Conservation (phyloP, 805 yeast species). For the Yarrowia sp. region DNA sequence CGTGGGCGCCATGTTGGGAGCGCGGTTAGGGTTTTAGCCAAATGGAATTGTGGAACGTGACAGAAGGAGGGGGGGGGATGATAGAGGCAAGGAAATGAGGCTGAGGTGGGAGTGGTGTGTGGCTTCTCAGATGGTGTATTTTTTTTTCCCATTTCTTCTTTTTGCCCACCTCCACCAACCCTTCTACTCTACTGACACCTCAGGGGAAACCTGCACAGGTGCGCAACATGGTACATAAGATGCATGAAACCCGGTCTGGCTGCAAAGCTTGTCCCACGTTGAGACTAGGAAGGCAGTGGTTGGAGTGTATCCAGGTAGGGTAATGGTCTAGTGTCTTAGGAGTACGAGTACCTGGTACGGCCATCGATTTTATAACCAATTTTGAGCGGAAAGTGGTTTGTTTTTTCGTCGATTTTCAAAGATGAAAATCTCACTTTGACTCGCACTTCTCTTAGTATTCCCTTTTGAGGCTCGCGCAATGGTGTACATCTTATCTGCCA, state of each 20-base stretch:
- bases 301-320: background rate
- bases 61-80: background rate
- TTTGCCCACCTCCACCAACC: too few species aligned
- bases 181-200: background rate
- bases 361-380: too few species aligned
- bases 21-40: slow-evolving; percentile 23
- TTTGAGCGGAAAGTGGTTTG: too few species aligned
- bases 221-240: slow-evolving; percentile 7
- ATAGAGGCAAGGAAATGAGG: background rate
- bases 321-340: too few species aligned
- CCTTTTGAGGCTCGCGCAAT: background rate
- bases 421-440: too few species aligned
- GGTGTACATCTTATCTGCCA: slow-evolving; percentile 10
- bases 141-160: too few species aligned
- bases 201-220: background rate
- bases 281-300: background rate
- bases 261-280: slow-evolving; percentile 23
- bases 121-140: too few species aligned
- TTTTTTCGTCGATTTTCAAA: too few species aligned
- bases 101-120: too few species aligned
- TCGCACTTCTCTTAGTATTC: slow-evolving; percentile 10
- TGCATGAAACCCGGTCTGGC: slow-evolving; percentile 5
- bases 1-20: slow-evolving; percentile 14
- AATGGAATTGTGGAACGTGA: slow-evolving; percentile 23
- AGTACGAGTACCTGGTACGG: too few species aligned